Conservation (phyloP, 139 green algal genomes). For the Spirogloea muscicola region DNA sequence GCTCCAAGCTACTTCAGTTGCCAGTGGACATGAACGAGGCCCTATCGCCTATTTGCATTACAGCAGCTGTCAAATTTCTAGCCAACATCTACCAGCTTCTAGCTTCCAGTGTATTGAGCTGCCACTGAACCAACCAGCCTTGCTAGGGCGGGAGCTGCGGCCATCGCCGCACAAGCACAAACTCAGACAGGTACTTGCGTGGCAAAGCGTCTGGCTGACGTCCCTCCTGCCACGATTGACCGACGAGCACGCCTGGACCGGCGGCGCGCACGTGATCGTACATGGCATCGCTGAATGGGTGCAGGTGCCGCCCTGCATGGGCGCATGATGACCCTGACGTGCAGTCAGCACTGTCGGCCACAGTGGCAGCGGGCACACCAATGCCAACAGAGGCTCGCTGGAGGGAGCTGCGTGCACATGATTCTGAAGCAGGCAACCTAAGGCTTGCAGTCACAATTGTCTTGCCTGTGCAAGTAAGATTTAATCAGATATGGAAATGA, state of each 20-base stretch:
- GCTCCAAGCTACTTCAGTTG: too few relatives aligned
- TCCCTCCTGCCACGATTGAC: constrained; percentile 23
- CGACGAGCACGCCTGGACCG: constrained; percentile 18
- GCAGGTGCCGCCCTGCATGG: not conserved
- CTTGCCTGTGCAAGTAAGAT: not conserved
- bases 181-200: constrained; percentile 10
- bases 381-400: not conserved
- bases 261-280: constrained; percentile 11
- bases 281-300: constrained; percentile 3
- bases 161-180: constrained; percentile 28
- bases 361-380: too few relatives aligned
- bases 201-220: not conserved
- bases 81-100: too few relatives aligned
- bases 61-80: too few relatives aligned
- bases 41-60: too few relatives aligned
- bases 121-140: too few relatives aligned
- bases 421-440: not conserved
- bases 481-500: not conserved
- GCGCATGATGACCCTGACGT: too few relatives aligned
- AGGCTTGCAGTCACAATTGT: not conserved
- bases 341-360: too few relatives aligned
- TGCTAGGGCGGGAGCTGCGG: too few relatives aligned
- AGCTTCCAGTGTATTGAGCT: too few relatives aligned
- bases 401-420: not conserved
- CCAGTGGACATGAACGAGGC: too few relatives aligned